These are phyloP conservation scores for Sideroxylon spinosum DNA, from an alignment of 179 eudicot species.

Conservation along the genomic window DNA sequence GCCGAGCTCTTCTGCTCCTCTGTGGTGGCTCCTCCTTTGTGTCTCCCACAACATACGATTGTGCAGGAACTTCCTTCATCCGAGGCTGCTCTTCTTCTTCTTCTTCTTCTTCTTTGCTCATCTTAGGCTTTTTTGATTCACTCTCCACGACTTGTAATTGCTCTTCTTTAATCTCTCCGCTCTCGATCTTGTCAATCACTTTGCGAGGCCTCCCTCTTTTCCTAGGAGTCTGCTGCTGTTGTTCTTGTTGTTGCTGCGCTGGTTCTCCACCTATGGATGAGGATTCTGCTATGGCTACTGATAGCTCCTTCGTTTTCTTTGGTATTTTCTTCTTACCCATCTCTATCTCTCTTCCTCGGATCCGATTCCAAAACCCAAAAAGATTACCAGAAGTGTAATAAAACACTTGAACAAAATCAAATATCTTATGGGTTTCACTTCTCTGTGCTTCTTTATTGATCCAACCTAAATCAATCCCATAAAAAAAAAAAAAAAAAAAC, in stretches of 20 bases:
- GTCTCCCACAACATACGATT: background rate
- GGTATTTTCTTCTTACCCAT: constrained; percentile 24
- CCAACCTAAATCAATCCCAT: no score
- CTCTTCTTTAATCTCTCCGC: constrained; percentile 14
- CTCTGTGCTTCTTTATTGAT: no score
- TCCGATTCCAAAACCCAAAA: no score
- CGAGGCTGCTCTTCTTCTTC: background rate
- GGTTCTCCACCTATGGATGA: constrained; percentile 14
- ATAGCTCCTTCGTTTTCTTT: constrained; percentile 26
- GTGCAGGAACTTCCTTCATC: background rate
- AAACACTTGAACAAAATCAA: no score
- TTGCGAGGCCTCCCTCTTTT: constrained; percentile 34
- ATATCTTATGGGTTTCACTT: no score
- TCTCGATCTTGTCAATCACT: constrained; percentile 22
- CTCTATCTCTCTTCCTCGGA: background rate
- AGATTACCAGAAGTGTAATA: no score
- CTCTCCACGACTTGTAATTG: background rate
- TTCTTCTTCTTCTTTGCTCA: constrained; percentile 15
- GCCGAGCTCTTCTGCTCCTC: constrained; percentile 15
- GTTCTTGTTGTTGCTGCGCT: background rate
- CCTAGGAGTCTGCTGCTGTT: constrained; percentile 20
- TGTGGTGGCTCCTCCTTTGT: background rate
- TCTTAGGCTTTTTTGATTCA: constrained; percentile 18
- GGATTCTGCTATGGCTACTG: constrained; percentile 30
- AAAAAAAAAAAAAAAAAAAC: no score